Percentiles rank a stretch among this genome's conserved stretches.
Conservation (phyloP, 2,329 filamentous ascomycete genomes). For the Eutypa lata region DNA sequence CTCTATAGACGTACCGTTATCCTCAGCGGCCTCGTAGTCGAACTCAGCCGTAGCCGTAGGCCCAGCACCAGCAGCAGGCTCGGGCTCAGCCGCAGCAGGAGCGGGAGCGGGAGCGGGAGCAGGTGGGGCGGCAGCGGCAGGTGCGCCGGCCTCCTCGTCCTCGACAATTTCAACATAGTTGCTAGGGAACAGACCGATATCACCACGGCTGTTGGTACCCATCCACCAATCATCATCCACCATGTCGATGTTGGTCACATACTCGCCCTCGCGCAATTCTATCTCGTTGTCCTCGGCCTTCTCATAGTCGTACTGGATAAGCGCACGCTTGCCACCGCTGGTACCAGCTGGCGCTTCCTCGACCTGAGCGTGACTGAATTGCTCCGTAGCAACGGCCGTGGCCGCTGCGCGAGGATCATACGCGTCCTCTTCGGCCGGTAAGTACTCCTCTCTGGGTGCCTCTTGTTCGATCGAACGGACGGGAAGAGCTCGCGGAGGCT, state of each 20-base stretch:
- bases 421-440: conserved; percentile 61
- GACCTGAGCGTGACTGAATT: conserved; percentile 36
- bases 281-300: conserved; percentile 98
- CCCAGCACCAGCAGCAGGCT: conserved; percentile 41
- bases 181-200: conserved; percentile 89
- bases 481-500: conserved; percentile 60
- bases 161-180: conserved; percentile 92
- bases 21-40: conserved; percentile 95
- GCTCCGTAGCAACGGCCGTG: conserved; percentile 49
- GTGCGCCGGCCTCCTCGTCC: conserved; percentile 45
- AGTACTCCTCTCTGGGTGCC: conserved; percentile 61
- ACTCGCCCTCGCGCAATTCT: conserved; percentile 83
- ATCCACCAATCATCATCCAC: conserved; percentile 99
- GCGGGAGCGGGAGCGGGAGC: conserved; percentile 27
- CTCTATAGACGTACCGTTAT: conserved; percentile 62
- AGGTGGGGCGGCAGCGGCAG: conserved; percentile 21
- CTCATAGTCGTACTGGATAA: conserved; percentile 93
- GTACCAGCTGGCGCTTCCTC: conserved; percentile 32
- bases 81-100: conserved; percentile 25
- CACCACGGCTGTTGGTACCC: conserved; percentile 81
- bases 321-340: conserved; percentile 63
- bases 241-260: conserved; percentile 90
- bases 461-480: conserved; percentile 59
- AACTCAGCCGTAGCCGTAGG: conserved; percentile 82
- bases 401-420: conserved; percentile 61